phyloP scores from a whole-genome alignment of 495 filamentous ascomycete species.

The Lophium mytilinum region DNA sequence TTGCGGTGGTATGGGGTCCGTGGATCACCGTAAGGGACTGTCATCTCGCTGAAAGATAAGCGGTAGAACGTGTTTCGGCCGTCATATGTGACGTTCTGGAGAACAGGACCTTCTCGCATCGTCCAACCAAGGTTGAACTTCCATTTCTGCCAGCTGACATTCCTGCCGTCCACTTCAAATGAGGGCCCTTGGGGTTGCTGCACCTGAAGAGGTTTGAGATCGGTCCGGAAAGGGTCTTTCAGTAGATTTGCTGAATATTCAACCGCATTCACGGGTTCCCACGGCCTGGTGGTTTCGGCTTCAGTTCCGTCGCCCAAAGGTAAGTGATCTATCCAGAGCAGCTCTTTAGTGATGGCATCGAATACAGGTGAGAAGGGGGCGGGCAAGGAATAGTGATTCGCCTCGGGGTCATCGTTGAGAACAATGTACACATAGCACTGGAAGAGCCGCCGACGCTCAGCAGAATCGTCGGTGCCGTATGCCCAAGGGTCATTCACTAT shows the following conservation, averaged over 20 bases:
- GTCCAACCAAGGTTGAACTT: constrained; percentile 27
- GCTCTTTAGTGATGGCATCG: constrained; percentile 3
- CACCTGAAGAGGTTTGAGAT: constrained; percentile 21
- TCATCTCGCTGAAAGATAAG: constrained; percentile 64
- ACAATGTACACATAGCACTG: constrained; percentile 9
- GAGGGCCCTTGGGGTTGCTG: constrained; percentile 24
- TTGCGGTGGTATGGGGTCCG: constrained; percentile 25
- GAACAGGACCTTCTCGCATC: constrained; percentile 26
- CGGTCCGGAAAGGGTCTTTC: not conserved
- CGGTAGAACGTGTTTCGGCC: constrained; percentile 59
- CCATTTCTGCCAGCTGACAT: constrained; percentile 33
- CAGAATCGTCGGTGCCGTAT: constrained; percentile 9
- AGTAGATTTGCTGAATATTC: not conserved
- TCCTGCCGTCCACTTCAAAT: constrained; percentile 14
- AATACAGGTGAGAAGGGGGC: constrained; percentile 7
- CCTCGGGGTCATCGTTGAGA: constrained; percentile 3
- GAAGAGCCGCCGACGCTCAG: constrained; percentile 5
- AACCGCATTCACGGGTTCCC: constrained; percentile 3
- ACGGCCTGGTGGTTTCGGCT: not conserved
- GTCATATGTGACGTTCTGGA: constrained; percentile 50
- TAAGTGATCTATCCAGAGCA: constrained; percentile 7
- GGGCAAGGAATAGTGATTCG: constrained; percentile 15
- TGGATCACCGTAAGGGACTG: constrained; percentile 46
- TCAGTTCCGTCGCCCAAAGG: constrained; percentile 7
- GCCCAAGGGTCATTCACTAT: constrained; percentile 16